Base-by-base conservation (phyloP, 2,329 filamentous ascomycete species). In the Ophiostoma ips region DNA sequence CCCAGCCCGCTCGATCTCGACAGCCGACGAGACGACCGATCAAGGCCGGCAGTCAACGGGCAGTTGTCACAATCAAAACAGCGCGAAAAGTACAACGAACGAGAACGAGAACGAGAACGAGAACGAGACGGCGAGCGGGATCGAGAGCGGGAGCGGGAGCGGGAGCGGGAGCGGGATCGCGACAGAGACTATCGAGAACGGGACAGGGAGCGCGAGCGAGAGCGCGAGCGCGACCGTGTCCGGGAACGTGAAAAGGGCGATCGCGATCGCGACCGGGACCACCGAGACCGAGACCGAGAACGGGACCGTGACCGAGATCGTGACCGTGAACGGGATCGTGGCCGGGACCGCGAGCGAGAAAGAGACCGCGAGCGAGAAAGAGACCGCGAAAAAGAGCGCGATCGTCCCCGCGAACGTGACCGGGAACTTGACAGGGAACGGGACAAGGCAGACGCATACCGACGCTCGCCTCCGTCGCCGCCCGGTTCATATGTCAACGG, bases 1-100 rank as follows among this genome's bases (percentile, higher is more conserved):
- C 55, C 53, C 16, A 56, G 50, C 8, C 55, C 55, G 1, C 49
- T 55, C 5, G 53, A 57, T 19, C 52, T 55, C 3, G 49, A 54
- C 18, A 45, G 38, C 19, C 55, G 46, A 16, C 33, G 36, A 49
- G 52, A 53, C 16, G 53, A 57, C 3, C 51, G 50, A 3, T 30
- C 50, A 44, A 38, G 51, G 15, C 33, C 11, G 2, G 15, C 38
- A 2, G 13, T 47, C 15, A 56, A 55, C 12, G 51, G 45, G 6
- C 48, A 40, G 37, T 24, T 48, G 1, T 18, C 49, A 44, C 41
- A 48, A 30, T 15, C 35, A 3, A 45, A 43, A 13, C 37, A 46
- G 34, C 36, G 48, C 33, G 50, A 54, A n/a, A 53, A 49, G 11
- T 48, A 50, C 8, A 21, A 37, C 13, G 49, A 51, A 8, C 12